A percentile compares a stretch with the other conserved stretches of the same genome.
phyloP scores from a whole-genome alignment of 805 yeast species.

The Wickerhamomyces subpelliculosus region DNA sequence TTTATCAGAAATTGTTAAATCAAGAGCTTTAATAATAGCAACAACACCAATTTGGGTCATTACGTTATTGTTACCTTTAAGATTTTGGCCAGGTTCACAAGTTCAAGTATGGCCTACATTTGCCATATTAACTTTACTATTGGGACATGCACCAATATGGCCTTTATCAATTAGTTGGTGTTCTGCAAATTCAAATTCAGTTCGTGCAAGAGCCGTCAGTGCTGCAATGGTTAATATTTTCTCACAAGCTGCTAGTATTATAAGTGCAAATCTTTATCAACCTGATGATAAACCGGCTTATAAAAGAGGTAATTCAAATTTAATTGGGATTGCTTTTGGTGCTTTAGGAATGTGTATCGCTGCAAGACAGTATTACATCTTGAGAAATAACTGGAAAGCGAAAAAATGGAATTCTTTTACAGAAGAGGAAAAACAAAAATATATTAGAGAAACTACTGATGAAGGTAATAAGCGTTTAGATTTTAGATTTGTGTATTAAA shows the following conservation, averaged over 20 bases:
- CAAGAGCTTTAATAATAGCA: conserved; percentile 21
- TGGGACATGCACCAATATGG: not conserved
- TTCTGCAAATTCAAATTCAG: conserved; percentile 53
- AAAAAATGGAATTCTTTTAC: conserved; percentile 43
- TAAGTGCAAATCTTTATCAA: conserved; percentile 50
- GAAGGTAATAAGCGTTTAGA: conserved; percentile 54
- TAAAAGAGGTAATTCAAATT: conserved; percentile 42
- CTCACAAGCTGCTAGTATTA: conserved; percentile 49
- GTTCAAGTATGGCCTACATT: conserved; percentile 21
- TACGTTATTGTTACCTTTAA: conserved; percentile 23
- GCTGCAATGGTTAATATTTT: conserved; percentile 59
- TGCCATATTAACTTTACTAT: conserved; percentile 25
- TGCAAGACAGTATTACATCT: conserved; percentile 23
- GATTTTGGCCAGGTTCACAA: conserved; percentile 30
- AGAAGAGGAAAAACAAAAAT: conserved; percentile 40
- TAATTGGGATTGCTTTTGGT: conserved; percentile 28
- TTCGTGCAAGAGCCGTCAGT: conserved; percentile 51
- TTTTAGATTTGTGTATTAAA: conserved; percentile 28
- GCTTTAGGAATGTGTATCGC: conserved; percentile 22
- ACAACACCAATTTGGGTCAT: conserved; percentile 25
- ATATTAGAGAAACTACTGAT: conserved; percentile 39
- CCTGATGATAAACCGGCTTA: conserved; percentile 51
- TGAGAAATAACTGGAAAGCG: conserved; percentile 24
- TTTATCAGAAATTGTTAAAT: conserved; percentile 26
- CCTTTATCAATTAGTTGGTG: conserved; percentile 28